Evolutionary conservation across 108 stramenopile species (phyloP).

Genomic region (Mediolabrus comicus): DNA sequence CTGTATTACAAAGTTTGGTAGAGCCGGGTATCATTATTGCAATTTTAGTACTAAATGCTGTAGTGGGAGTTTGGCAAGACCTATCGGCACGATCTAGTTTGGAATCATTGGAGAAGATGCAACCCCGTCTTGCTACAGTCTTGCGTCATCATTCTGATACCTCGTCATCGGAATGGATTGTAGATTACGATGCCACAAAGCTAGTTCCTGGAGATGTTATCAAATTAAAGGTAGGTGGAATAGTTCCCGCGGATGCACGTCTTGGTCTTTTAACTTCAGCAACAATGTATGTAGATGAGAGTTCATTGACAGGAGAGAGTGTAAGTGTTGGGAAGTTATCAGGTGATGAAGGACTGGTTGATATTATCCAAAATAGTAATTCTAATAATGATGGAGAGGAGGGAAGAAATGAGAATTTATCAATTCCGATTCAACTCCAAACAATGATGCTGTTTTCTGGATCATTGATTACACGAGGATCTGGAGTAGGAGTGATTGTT

Average conservation of each 20-base stretch:
- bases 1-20: constrained; percentile 50
- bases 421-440: constrained; percentile 59
- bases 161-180: constrained; percentile 15
- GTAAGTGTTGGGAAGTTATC: constrained; percentile 64
- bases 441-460: constrained; percentile 89
- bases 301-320: constrained; percentile 80
- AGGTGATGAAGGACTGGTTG: constrained; percentile 43
- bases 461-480: constrained; percentile 87
- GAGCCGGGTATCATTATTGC: constrained; percentile 92
- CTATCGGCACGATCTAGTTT: constrained; percentile 81
- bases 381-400: not conserved
- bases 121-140: constrained; percentile 78
- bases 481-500: constrained; percentile 83
- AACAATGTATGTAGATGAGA: constrained; percentile 69
- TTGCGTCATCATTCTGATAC: constrained; percentile 53
- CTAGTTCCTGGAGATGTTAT: constrained; percentile 97
- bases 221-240: constrained; percentile 86
- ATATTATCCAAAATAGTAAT: no score
- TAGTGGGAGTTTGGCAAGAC: constrained; percentile 93
- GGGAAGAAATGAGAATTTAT: not conserved
- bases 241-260: constrained; percentile 90
- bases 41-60: constrained; percentile 92
- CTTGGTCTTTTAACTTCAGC: constrained; percentile 49
- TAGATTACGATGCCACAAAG: constrained; percentile 38
- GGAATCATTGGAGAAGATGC: constrained; percentile 88